Base-by-base conservation (phyloP, 2,329 filamentous ascomycete genomes). In the Aspergillus bombycis region DNA sequence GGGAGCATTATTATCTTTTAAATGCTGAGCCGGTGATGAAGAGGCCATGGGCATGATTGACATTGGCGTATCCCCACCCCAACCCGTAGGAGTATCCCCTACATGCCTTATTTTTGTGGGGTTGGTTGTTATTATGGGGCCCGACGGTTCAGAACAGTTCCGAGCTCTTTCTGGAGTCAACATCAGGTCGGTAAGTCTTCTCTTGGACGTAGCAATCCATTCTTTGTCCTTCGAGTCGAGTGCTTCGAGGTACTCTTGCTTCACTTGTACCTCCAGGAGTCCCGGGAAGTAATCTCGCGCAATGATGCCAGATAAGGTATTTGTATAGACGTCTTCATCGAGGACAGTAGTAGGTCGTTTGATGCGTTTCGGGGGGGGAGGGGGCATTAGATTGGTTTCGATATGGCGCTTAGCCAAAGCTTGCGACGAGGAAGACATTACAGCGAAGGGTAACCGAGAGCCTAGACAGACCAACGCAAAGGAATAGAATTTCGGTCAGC, bases 241-340 rank as follows among this genome's bases (percentile, higher is more conserved):
- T 0, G 95, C 95, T 72, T 96, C 90, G 34, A 99, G 83, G 70
- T 97, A 98, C 72, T 99, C 95, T 75, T 93, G 89, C 76, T 97
- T 93, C 0, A 90, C 90, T 71, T 96, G 89, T 16, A 89, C 89
- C 76, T 98, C 93, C 5, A 94, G 82, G 0, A 99, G 84, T 0
- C 94, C 95, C 0, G 95, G 95, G 73, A 98, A 99, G 82, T 96
- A 99, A 82, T 99, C 95, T 68, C 95, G 89, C 11, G 93, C 92
- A 67, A 99, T 97, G 74, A 99, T 98, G 70, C 95, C 90, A 0
- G 94, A 97, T 32, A 99, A 84, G 1, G 92, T 91, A 62, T 93
- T 89, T 2, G 93, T 95, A 78, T 99, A 99, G 59, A 91, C 89
- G 70, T 99, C 94, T 83, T 99, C 95, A 77, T 97, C 93, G 32